These are phyloP conservation scores for Ophiostoma sp. DNA, from an alignment of 2,329 filamentous ascomycete species.

Conservation along the genomic window DNA sequence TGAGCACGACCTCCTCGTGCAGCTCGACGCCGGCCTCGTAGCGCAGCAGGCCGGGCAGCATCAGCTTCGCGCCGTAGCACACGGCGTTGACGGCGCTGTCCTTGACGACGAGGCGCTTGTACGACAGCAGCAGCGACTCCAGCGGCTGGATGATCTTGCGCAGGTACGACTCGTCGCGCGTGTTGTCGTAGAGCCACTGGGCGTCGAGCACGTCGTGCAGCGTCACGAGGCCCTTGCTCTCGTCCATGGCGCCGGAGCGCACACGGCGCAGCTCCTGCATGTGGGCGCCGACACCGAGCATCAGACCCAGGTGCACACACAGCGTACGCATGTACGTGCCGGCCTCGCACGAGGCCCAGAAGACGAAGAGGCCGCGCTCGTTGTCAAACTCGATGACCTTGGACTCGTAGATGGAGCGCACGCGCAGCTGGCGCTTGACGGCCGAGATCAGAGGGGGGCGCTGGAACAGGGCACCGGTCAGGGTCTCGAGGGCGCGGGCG, in stretches of 20 bases:
- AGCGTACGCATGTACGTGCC: constrained; percentile 98
- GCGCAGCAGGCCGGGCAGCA: constrained; percentile 91
- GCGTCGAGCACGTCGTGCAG: constrained; percentile 94
- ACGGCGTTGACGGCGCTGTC: constrained; percentile 94
- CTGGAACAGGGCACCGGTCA: constrained; percentile 96
- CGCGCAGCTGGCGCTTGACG: constrained; percentile 97
- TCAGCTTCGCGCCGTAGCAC: constrained; percentile 97
- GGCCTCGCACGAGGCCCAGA: constrained; percentile 98
- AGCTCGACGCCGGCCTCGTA: constrained; percentile 61
- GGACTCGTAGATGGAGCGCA: constrained; percentile 87
- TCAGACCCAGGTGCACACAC: constrained; percentile 77
- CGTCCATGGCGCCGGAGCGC: constrained; percentile 89
- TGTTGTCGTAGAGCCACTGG: constrained; percentile 94
- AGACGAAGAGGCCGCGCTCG: constrained; percentile 91
- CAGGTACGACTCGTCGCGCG: constrained; percentile 86
- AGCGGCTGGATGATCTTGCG: constrained; percentile 86
- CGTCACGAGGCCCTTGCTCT: constrained; percentile 82
- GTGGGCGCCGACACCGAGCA: constrained; percentile 55
- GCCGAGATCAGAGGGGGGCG: constrained; percentile 95
- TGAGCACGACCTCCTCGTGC: constrained; percentile 92
- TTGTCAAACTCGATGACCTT: constrained; percentile 98
- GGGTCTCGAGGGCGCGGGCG: constrained; percentile 84
- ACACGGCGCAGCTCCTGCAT: constrained; percentile 98
- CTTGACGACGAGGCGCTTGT: constrained; percentile 98
- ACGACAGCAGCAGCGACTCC: constrained; percentile 83